A percentile compares a stretch with the other conserved stretches of the same genome.
Conservation (phyloP, 2,329 filamentous ascomycete genomes). For the Penicillium sp. region DNA sequence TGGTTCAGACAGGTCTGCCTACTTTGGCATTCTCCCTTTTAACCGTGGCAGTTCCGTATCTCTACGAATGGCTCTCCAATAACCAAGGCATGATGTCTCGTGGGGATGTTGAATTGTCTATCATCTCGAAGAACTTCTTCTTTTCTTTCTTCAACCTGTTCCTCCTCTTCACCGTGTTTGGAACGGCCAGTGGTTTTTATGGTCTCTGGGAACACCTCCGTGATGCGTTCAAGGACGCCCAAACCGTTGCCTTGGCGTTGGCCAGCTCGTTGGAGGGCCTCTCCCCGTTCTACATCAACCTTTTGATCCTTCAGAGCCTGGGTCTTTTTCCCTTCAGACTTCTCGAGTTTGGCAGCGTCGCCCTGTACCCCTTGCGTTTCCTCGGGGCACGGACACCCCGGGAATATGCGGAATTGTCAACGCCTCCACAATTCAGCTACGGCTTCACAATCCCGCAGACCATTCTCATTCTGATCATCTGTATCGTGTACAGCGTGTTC, state of each 20-base stretch:
- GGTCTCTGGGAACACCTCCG: conserved; percentile 63
- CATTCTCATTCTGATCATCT: conserved; percentile 90
- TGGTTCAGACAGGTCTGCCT: conserved; percentile 84
- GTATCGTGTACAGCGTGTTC: conserved; percentile 89
- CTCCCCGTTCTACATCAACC: conserved; percentile 84
- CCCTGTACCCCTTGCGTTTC: conserved; percentile 76
- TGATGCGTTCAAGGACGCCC: conserved; percentile 75
- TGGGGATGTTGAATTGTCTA: conserved; percentile 87
- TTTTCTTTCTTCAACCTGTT: conserved; percentile 99
- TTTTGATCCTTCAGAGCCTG: conserved; percentile 91
- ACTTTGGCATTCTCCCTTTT: conserved; percentile 82
- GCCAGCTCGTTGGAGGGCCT: conserved; percentile 73
- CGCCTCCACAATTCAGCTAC: conserved; percentile 88
- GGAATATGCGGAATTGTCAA: conserved; percentile 78
- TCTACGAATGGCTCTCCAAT: conserved; percentile 90
- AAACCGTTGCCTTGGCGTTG: conserved; percentile 71
- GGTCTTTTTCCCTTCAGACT: conserved; percentile 91
- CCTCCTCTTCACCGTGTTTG: conserved; percentile 86
- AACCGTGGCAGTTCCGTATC: conserved; percentile 84
- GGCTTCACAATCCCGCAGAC: conserved; percentile 94
- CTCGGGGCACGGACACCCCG: conserved; percentile 82
- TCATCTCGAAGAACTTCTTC: conserved; percentile 98
- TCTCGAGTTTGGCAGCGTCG: conserved; percentile 82
- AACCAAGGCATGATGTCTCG: conserved; percentile 93
- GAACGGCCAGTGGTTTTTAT: conserved; percentile 74